Conservation (phyloP, 208 protist species). For the Wallacemonas sp. region DNA sequence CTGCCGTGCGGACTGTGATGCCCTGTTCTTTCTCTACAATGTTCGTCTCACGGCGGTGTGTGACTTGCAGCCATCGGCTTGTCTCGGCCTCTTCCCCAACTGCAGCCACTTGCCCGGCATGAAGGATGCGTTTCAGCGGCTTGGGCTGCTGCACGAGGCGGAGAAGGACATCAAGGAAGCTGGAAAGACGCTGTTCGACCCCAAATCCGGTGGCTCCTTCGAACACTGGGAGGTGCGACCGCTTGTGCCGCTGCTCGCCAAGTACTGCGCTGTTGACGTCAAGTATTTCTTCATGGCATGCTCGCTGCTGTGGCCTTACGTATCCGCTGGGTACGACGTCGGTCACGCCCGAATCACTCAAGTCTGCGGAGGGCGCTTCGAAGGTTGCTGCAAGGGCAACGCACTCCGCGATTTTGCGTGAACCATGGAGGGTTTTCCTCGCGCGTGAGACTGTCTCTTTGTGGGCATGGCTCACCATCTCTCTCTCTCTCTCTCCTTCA, state of each 20-base stretch:
- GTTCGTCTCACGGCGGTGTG: constrained; percentile 50
- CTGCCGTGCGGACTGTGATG: constrained; percentile 61
- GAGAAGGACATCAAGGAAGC: constrained; percentile 42
- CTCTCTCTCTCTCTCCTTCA: constrained; percentile 15
- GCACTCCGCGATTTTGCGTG: constrained; percentile 33
- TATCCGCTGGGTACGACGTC: constrained; percentile 21
- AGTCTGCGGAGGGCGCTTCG: constrained; percentile 35
- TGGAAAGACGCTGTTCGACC: constrained; percentile 47
- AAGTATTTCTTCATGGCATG: constrained; percentile 63
- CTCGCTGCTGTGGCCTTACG: constrained; percentile 29
- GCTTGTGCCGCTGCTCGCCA: constrained; percentile 38
- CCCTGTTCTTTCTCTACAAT: constrained; percentile 51
- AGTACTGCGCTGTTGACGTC: constrained; percentile 67
- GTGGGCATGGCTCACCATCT: constrained; percentile 13
- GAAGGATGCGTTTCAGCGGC: constrained; percentile 38
- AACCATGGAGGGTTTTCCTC: neutral
- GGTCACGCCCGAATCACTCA: constrained; percentile 26
- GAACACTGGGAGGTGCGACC: constrained; percentile 54
- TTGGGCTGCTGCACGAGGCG: constrained; percentile 36
- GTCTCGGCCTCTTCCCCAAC: constrained; percentile 27
- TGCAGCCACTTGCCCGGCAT: constrained; percentile 41
- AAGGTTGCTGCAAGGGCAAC: constrained; percentile 30
- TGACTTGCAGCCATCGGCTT: constrained; percentile 51
- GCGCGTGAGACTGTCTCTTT: neutral
- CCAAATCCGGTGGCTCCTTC: constrained; percentile 39